phyloP scores from a whole-genome alignment of 2,329 filamentous ascomycete genomes.

The Penicillium sp. region DNA sequence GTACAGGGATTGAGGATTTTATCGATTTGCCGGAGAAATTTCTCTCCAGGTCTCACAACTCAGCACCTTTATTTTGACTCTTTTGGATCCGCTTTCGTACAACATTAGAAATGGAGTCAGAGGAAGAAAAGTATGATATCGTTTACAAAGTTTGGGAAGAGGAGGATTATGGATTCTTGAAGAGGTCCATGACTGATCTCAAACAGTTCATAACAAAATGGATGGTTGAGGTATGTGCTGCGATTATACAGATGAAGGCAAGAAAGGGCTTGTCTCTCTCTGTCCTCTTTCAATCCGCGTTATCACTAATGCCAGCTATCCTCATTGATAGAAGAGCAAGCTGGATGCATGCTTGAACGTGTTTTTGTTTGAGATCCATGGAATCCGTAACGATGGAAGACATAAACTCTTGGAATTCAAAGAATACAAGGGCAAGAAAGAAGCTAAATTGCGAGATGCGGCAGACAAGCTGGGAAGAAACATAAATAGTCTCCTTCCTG shows the following conservation, averaged over 20 bases:
- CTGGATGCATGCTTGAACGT: background rate
- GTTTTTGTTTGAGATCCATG: background rate
- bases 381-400: background rate
- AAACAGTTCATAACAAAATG: background rate
- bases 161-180: background rate
- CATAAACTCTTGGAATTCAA: background rate
- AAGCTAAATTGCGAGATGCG: background rate
- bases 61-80: background rate
- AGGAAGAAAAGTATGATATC: background rate
- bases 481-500: background rate
- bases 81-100: background rate
- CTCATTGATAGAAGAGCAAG: background rate
- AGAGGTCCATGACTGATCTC: background rate
- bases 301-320: background rate
- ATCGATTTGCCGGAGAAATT: background rate
- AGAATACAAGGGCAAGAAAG: background rate
- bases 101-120: constrained; percentile 38
- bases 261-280: background rate
- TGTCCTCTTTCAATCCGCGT: background rate
- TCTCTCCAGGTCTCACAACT: background rate
- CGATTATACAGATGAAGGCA: too few species aligned
- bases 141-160: background rate
- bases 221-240: background rate
- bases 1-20: background rate
- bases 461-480: background rate